Evolutionary conservation across 2,329 filamentous ascomycete genomes (phyloP).

Genomic region (Emergomyces pasteurianus): DNA sequence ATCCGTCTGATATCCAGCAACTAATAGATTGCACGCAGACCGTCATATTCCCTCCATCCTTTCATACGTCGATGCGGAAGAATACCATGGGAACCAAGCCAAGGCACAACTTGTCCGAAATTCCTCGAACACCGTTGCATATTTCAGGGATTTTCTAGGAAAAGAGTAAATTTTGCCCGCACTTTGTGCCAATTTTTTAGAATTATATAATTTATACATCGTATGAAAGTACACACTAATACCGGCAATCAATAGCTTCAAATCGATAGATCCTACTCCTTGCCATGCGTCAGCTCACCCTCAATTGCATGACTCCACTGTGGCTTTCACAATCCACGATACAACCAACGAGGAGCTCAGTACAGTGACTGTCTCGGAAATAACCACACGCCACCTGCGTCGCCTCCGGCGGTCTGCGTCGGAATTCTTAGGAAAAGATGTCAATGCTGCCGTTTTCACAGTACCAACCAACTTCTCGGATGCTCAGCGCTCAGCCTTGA

Average conservation of each 20-base stretch:
- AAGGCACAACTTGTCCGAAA: conserved; percentile 91
- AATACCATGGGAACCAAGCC: conserved; percentile 92
- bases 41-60: conserved; percentile 92
- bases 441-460: conserved; percentile 89
- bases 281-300: conserved; percentile 91
- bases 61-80: conserved; percentile 90
- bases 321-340: conserved; percentile 78
- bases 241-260: conserved; percentile 47
- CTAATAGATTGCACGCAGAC: conserved; percentile 42
- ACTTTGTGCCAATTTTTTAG: not conserved
- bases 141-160: conserved; percentile 91
- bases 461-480: conserved; percentile 89
- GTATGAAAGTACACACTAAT: not conserved
- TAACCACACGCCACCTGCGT: conserved; percentile 72
- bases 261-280: conserved; percentile 90
- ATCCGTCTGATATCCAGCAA: conserved; percentile 3
- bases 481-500: conserved; percentile 70
- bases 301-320: conserved; percentile 55
- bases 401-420: conserved; percentile 72
- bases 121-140: conserved; percentile 81
- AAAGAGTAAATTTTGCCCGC: conserved; percentile 56
- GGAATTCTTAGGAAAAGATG: conserved; percentile 83
- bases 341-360: conserved; percentile 53
- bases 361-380: conserved; percentile 64
- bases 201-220: not conserved